phyloP scores from a whole-genome alignment of 805 yeast genomes.

The Scheffersomyces spartinae region DNA sequence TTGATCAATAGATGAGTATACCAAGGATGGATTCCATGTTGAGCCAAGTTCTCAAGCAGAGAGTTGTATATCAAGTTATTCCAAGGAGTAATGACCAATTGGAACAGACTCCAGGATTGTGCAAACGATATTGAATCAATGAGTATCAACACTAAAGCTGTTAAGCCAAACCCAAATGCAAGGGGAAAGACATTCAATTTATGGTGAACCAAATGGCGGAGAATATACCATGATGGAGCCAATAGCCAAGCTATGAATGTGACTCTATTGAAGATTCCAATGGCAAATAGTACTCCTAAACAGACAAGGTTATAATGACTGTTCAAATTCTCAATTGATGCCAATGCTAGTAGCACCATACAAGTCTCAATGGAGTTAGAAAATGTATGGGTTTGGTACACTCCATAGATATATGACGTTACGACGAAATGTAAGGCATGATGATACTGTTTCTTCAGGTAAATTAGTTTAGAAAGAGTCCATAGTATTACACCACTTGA shows the following conservation, averaged over 20 bases:
- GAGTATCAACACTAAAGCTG: constrained; percentile 27
- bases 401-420: constrained; percentile 60
- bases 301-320: constrained; percentile 7
- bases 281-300: constrained; percentile 39
- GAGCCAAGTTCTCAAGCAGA: constrained; percentile 41
- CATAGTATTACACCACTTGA: constrained; percentile 20
- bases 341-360: constrained; percentile 38
- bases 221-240: constrained; percentile 43
- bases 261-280: constrained; percentile 78
- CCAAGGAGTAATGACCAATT: constrained; percentile 54
- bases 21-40: constrained; percentile 77
- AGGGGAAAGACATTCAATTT: constrained; percentile 20
- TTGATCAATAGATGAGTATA: constrained; percentile 68
- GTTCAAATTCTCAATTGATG: constrained; percentile 22
- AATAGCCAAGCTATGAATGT: constrained; percentile 71
- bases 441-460: too few relatives aligned
- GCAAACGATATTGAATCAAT: constrained; percentile 47
- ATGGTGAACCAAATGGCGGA: constrained; percentile 29
- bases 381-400: constrained; percentile 77
- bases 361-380: constrained; percentile 77
- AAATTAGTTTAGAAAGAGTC: constrained; percentile 14
- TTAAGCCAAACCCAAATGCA: constrained; percentile 18
- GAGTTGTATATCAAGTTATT: constrained; percentile 71
- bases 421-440: constrained; percentile 39
- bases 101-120: constrained; percentile 6